phyloP scores from a whole-genome alignment of 345 rosid genomes.

The Excoecaria agallocha region DNA sequence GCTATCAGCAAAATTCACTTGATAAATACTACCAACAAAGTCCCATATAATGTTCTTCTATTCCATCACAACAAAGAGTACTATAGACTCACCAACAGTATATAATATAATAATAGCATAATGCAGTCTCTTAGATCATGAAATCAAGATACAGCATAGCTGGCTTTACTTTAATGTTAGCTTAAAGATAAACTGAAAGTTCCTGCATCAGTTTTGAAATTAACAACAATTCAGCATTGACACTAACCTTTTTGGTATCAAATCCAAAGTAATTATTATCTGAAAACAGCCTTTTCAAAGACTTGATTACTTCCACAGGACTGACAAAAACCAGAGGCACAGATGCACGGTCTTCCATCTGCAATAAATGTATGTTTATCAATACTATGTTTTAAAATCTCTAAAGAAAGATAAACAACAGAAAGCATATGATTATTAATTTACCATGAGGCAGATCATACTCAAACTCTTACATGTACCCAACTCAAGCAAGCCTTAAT shows the following conservation, averaged over 20 bases:
- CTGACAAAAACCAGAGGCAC: slow-evolving; percentile 65
- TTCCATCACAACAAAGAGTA: background rate
- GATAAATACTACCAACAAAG: background rate
- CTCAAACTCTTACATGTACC: background rate
- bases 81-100: background rate
- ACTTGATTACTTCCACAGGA: slow-evolving; percentile 39
- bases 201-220: background rate
- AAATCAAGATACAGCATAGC: background rate
- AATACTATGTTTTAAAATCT: background rate
- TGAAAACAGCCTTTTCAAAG: slow-evolving; percentile 44
- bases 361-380: slow-evolving; percentile 17
- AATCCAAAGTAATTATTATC: slow-evolving; percentile 66
- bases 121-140: background rate
- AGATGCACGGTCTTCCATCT: slow-evolving; percentile 64
- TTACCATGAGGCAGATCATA: background rate
- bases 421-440: background rate
- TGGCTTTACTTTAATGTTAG: background rate
- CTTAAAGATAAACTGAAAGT: background rate
- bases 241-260: slow-evolving; percentile 63
- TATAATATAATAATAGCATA: background rate
- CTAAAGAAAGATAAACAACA: background rate
- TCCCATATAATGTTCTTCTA: too few relatives aligned
- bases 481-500: background rate
- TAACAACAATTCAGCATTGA: background rate
- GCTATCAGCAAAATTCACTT: background rate